These are phyloP conservation scores for Trypanosoma vivax DNA, from an alignment of 208 protist species.

Conservation along the genomic window DNA sequence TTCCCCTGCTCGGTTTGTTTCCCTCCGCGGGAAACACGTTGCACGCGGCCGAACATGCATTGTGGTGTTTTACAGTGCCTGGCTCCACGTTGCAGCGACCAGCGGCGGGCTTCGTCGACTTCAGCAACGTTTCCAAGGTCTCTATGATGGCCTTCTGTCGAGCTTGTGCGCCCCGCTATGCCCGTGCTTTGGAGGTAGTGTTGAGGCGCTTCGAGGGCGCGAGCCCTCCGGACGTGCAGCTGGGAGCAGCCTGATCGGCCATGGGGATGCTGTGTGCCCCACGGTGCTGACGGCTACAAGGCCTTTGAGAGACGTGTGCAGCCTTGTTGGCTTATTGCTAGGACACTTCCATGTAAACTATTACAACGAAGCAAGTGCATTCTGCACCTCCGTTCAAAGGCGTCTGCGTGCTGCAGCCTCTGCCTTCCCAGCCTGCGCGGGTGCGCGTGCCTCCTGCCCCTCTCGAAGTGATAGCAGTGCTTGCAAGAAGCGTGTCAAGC, in stretches of 20 bases:
- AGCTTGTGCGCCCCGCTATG: conserved; percentile 9
- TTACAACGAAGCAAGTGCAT: conserved; percentile 33
- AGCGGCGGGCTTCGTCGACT: conserved; percentile 5
- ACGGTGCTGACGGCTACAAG: conserved; percentile 21
- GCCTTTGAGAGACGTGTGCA: conserved; percentile 37
- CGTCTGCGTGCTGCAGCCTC: no score
- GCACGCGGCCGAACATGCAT: conserved; percentile 13
- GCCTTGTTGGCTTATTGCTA: conserved; percentile 39
- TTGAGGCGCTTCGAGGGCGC: conserved; percentile 22
- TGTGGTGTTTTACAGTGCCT: conserved; percentile 31
- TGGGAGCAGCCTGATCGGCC: background rate
- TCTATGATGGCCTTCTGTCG: conserved; percentile 8
- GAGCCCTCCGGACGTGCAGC: conserved; percentile 13
- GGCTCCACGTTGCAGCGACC: conserved; percentile 25
- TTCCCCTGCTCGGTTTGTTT: conserved; percentile 4
- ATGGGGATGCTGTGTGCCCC: conserved; percentile 7
- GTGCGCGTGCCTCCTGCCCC: no score
- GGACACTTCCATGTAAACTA: conserved; percentile 36
- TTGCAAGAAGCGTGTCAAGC: no score
- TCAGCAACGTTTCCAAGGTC: conserved; percentile 6
- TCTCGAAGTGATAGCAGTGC: no score
- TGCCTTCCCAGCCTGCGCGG: no score
- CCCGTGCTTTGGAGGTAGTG: conserved; percentile 32
- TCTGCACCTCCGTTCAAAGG: no score
- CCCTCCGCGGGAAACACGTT: conserved; percentile 5